Conservation (phyloP, 768 basidiomycete species). For the Mycena vitilis region DNA sequence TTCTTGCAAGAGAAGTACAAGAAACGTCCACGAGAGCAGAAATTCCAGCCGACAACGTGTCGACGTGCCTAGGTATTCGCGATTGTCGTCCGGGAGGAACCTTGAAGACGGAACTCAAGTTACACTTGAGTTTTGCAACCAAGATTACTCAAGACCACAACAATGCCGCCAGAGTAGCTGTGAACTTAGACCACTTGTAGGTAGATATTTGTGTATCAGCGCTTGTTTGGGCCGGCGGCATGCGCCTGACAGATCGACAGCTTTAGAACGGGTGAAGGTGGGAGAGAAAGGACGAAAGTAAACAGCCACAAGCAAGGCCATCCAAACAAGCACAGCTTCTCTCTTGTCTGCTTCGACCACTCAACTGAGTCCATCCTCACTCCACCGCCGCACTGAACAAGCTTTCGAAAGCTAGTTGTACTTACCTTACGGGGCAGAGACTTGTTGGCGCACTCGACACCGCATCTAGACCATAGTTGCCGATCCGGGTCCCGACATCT, state of each 20-base stretch:
- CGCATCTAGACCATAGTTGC: no score
- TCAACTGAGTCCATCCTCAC: neutral
- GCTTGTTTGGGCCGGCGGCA: neutral
- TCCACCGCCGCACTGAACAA: no score
- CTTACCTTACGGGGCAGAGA: neutral
- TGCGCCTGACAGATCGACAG: neutral
- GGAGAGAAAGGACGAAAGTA: neutral
- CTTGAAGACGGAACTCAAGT: no score
- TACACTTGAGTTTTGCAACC: no score
- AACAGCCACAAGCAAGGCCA: neutral
- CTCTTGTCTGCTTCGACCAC: neutral
- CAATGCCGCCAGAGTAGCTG: neutral
- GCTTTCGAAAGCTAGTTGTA: neutral
- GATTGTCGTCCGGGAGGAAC: neutral
- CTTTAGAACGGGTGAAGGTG: no score
- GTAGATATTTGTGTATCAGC: neutral
- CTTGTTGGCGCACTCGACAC: neutral
- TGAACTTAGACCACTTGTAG: neutral
- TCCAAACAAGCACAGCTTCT: neutral
- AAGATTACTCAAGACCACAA: neutral
- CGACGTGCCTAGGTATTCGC: neutral
- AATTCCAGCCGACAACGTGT: neutral
- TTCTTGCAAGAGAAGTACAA: neutral
- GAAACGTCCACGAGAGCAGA: neutral
- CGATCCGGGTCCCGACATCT: neutral